Conservation (phyloP, 257 asterid species). For the Ilex aquifolium region DNA sequence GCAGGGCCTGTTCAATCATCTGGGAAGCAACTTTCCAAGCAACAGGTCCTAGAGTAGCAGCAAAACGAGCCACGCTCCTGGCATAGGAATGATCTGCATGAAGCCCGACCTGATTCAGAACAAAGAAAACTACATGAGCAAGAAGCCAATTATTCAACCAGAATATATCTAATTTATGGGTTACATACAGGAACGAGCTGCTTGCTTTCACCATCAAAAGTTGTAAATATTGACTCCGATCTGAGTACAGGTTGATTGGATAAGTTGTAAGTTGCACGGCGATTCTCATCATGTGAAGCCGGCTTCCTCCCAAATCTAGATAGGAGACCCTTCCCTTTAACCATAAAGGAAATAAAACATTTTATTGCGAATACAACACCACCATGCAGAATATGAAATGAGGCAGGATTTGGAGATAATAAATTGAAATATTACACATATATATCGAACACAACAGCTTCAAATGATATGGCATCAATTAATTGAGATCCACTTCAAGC, state of each 20-base stretch:
- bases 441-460: too few relatives aligned
- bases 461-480: too few relatives aligned
- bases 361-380: not conserved
- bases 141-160: not conserved
- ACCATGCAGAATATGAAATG: too few relatives aligned
- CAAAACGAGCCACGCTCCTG: constrained; percentile 87
- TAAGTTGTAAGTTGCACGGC: constrained; percentile 63
- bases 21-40: constrained; percentile 88
- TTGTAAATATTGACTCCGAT: constrained; percentile 65
- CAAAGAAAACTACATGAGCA: constrained; percentile 10
- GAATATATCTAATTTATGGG: constrained; percentile 1
- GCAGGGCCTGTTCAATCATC: constrained; percentile 83
- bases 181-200: constrained; percentile 78
- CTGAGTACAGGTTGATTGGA: constrained; percentile 41
- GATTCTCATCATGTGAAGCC: constrained; percentile 55
- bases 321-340: constrained; percentile 51
- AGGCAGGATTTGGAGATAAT: too few relatives aligned
- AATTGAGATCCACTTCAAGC: too few relatives aligned
- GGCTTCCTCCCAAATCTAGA: constrained; percentile 60
- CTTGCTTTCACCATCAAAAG: constrained; percentile 89
- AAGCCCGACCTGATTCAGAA: constrained; percentile 70
- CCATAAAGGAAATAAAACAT: constrained; percentile 6
- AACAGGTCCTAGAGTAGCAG: constrained; percentile 83
- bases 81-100: constrained; percentile 88
- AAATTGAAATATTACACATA: too few relatives aligned